Conservation (phyloP, 306 rosid species). For the Vigna nakashimae region DNA sequence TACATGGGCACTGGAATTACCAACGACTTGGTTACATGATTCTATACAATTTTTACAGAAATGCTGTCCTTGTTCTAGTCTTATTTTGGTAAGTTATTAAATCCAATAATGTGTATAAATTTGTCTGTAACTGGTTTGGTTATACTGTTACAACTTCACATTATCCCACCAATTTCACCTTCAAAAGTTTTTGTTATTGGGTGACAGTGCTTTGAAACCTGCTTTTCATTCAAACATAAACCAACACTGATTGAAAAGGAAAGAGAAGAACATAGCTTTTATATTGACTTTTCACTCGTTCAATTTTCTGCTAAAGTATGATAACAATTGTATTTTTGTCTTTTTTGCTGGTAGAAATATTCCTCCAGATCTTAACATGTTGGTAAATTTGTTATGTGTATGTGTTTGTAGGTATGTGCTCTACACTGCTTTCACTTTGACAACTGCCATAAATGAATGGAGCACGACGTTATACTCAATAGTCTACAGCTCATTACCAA, state of each 20-base stretch:
- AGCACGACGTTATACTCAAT: conserved; percentile 81
- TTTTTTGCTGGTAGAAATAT: not conserved
- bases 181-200: conserved; percentile 10
- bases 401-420: conserved; percentile 79
- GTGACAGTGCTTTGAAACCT: not conserved
- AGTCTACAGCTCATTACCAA: conserved; percentile 80
- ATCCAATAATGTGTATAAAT: not conserved
- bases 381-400: conserved; percentile 25
- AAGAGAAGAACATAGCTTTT: not conserved
- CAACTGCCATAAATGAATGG: conserved; percentile 96
- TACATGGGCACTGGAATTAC: conserved; percentile 99
- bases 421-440: conserved; percentile 72
- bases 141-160: not conserved
- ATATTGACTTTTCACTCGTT: not conserved
- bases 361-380: conserved; percentile 14
- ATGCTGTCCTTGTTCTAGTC: conserved; percentile 89
- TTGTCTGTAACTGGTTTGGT: not conserved
- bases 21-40: conserved; percentile 98
- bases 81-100: conserved; percentile 82
- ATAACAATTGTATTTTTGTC: not conserved
- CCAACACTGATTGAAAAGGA: conserved; percentile 12
- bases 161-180: conserved; percentile 29
- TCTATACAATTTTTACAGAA: conserved; percentile 90
- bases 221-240: conserved; percentile 6
- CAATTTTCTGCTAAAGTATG: conserved; percentile 6